Conservation (phyloP, 2,329 filamentous ascomycete species). For the Neonectria neomacrospora region DNA sequence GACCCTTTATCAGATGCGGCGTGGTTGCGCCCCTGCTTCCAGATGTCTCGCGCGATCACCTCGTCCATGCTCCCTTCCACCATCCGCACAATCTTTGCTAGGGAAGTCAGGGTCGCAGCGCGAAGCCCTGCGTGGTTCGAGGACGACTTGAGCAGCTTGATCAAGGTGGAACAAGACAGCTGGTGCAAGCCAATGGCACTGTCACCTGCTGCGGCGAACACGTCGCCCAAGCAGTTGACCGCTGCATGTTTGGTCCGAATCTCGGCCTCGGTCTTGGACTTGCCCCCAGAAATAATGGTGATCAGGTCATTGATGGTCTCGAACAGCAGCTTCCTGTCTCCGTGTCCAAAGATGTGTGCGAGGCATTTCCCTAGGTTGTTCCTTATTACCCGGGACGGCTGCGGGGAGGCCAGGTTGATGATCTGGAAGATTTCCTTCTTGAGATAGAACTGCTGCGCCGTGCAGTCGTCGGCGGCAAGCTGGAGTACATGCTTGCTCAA, state of each 20-base stretch:
- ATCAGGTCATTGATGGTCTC: constrained; percentile 94
- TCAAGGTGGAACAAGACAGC: constrained; percentile 74
- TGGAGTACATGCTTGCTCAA: constrained; percentile 82
- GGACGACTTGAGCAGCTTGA: constrained; percentile 84
- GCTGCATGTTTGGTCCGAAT: constrained; percentile 86
- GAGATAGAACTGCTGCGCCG: constrained; percentile 87
- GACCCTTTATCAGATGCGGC: constrained; percentile 83
- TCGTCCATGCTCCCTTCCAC: constrained; percentile 85
- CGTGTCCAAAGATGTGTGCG: constrained; percentile 82
- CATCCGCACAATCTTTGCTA: constrained; percentile 81
- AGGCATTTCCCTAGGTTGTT: constrained; percentile 90
- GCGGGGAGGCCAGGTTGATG: constrained; percentile 83
- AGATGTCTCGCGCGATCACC: constrained; percentile 84
- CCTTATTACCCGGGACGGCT: constrained; percentile 87
- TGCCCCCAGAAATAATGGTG: constrained; percentile 76
- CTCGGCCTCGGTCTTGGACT: constrained; percentile 80
- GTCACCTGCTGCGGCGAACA: constrained; percentile 93
- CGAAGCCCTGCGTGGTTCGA: constrained; percentile 84
- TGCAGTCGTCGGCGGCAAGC: constrained; percentile 82
- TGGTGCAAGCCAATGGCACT: constrained; percentile 88
- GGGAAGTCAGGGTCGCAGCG: constrained; percentile 78
- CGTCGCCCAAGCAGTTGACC: constrained; percentile 84
- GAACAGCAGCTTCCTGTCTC: constrained; percentile 91
- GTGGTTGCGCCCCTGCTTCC: constrained; percentile 87
- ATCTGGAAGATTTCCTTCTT: constrained; percentile 97